These are phyloP conservation scores for Epichloe sibirici DNA, from an alignment of 2,329 filamentous ascomycete species.

Conservation along the genomic window DNA sequence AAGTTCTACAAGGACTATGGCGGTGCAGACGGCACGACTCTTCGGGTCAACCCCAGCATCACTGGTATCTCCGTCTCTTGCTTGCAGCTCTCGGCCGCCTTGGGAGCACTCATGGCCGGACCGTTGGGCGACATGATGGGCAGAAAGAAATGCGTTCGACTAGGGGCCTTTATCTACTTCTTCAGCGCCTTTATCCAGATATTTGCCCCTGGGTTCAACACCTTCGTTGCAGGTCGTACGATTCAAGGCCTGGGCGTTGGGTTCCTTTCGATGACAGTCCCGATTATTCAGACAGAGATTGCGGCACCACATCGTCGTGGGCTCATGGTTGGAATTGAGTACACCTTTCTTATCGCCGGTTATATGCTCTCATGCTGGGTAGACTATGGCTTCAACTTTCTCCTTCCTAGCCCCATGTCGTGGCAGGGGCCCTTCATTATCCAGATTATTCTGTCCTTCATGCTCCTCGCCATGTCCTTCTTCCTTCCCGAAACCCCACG, in stretches of 20 bases:
- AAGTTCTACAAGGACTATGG: constrained; percentile 8
- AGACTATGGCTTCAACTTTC: constrained; percentile 8
- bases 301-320: constrained; percentile 9
- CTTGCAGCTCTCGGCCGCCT: constrained; percentile 7
- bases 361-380: constrained; percentile 10
- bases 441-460: constrained; percentile 7
- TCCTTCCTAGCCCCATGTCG: constrained; percentile 5
- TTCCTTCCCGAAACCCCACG: constrained; percentile 23
- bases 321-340: constrained; percentile 10
- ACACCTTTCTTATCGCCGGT: constrained; percentile 9
- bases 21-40: constrained; percentile 4
- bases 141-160: constrained; percentile 7
- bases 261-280: constrained; percentile 9
- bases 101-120: constrained; percentile 6
- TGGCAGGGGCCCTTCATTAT: constrained; percentile 10
- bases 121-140: constrained; percentile 8
- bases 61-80: constrained; percentile 8
- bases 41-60: constrained; percentile 7
- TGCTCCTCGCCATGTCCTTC: constrained; percentile 9
- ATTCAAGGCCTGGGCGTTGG: constrained; percentile 8
- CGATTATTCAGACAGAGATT: constrained; percentile 10
- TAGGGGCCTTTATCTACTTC: constrained; percentile 9
- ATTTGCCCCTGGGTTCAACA: constrained; percentile 7
- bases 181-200: constrained; percentile 9
- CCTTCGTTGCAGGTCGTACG: constrained; percentile 6